Evolutionary conservation across 257 asterid genomes (phyloP), one percentile per base, ranked within the genome.

Genomic region (Solanum clarkiae): DNA sequence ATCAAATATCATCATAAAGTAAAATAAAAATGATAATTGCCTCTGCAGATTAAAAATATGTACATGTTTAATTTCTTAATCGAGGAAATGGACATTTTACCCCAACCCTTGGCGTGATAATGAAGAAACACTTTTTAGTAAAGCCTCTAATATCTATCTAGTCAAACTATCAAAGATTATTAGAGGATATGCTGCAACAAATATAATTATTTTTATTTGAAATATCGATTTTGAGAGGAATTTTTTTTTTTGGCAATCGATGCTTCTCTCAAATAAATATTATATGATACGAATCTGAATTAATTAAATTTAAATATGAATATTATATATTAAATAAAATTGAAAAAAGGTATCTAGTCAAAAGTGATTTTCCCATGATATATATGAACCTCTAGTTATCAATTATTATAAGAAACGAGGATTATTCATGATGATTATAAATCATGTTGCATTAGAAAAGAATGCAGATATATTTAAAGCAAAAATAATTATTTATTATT

Each of bases 181-280:
- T 2, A 14, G 14, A 54, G 3, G 16, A 54, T 15, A 0, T 0
- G 3, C 0, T 54, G 3, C 57, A 1, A 1, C 6, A 1, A 6
- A 54, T 54, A 0, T 14, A 5, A 0, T 54, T 54, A 0, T 54
- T 2, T 5, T 59, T 9, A 59, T n/a, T 59, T 9, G 8, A 17
- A 8, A 1, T 18, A 8, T n/a, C 3, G 0, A 59, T 59, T 59
- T 59, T 0, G 15, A 20, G 6, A 10, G 10, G 10, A 1, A 20
- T 26, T 26, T 26, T 26, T 26, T 26, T 20, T 6, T 9, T 59
- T 20, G 22, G 0, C 4, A 4, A 10, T 0, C 0, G 8, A 5
- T 1, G 5, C 1, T 59, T 59, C 1, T 0, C 5, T 2, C 10
- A 2, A 16, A 55, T 20, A 0, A 57, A 3, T 0, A 2, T 4